These are phyloP conservation scores for Diphasiastrum complanatum DNA, from an alignment of 83 land plant species.

Conservation along the genomic window DNA sequence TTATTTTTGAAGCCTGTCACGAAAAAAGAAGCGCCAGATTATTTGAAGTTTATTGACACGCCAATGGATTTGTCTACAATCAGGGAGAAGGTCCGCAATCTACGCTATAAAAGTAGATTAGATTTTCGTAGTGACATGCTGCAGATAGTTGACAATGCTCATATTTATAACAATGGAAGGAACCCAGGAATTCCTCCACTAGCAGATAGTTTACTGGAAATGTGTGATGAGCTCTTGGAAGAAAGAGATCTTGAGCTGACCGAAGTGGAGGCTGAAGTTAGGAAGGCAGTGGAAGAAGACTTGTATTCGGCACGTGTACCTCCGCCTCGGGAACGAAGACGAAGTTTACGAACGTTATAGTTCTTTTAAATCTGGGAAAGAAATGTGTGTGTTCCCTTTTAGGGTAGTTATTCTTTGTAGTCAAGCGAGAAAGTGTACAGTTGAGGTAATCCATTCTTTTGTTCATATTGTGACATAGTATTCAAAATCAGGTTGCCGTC, in stretches of 20 bases:
- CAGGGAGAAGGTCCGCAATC: constrained; percentile 61
- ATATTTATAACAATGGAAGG: constrained; percentile 74
- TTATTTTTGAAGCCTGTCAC: constrained; percentile 86
- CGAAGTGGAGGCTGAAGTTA: constrained; percentile 69
- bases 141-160: constrained; percentile 85
- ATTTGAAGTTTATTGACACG: constrained; percentile 41
- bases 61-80: constrained; percentile 96
- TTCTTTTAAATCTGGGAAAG: background rate
- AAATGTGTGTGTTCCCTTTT: background rate
- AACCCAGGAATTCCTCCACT: constrained; percentile 97
- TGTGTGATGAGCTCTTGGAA: constrained; percentile 63
- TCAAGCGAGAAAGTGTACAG: background rate
- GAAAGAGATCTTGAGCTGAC: constrained; percentile 30
- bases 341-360: constrained; percentile 13
- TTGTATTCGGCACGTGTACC: constrained; percentile 8
- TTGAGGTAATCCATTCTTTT: constrained; percentile 9
- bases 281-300: constrained; percentile 19
- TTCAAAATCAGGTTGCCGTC: too few relatives aligned
- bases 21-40: constrained; percentile 96
- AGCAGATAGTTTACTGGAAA: constrained; percentile 76
- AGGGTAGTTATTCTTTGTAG: background rate
- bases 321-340: constrained; percentile 9
- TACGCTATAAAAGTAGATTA: constrained; percentile 58
- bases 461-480: constrained; percentile 24
- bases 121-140: constrained; percentile 80